phyloP scores from a whole-genome alignment of 352 stramenopile species.

The Globisporangium middletonii region DNA sequence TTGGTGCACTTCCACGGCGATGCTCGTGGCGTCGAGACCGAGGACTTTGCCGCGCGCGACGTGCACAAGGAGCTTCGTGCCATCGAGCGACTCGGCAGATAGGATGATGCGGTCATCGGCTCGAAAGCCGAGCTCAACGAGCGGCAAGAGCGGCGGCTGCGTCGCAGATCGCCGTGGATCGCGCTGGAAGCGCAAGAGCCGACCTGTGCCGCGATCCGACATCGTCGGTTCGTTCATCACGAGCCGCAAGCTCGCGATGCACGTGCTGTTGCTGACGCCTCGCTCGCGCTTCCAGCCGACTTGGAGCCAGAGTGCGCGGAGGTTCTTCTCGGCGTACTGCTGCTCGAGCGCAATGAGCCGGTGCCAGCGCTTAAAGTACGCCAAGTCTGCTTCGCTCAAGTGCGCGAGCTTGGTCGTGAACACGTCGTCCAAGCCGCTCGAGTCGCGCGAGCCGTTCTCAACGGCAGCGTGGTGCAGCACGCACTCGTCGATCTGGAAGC shows the following conservation, averaged over 20 bases:
- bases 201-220: slow-evolving; percentile 26
- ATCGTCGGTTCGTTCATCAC: slow-evolving; percentile 32
- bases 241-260: slow-evolving; percentile 46
- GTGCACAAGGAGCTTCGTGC: slow-evolving; percentile 57
- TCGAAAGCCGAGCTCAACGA: slow-evolving; percentile 52
- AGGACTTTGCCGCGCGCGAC: slow-evolving; percentile 44
- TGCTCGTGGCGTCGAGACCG: slow-evolving; percentile 33
- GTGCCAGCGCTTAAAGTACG: slow-evolving; percentile 76
- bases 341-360: slow-evolving; percentile 68
- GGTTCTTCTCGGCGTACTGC: slow-evolving; percentile 61
- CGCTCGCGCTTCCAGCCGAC: slow-evolving; percentile 50
- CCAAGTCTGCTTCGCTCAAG: slow-evolving; percentile 38
- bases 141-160: slow-evolving; percentile 15
- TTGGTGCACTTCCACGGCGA: slow-evolving; percentile 55
- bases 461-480: slow-evolving; percentile 77
- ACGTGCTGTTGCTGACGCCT: slow-evolving; percentile 40
- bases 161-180: slow-evolving; percentile 20
- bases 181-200: slow-evolving; percentile 44
- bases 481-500: slow-evolving; percentile 82
- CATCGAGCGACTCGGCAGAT: slow-evolving; percentile 64
- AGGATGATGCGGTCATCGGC: slow-evolving; percentile 71
- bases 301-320: slow-evolving; percentile 65
- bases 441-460: slow-evolving; percentile 62
- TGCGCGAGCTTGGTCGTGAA: slow-evolving; percentile 57
- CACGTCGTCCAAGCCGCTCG: slow-evolving; percentile 61